Conservation (phyloP, 2,329 filamentous ascomycete species). For the Paramyrothecium sp. region DNA sequence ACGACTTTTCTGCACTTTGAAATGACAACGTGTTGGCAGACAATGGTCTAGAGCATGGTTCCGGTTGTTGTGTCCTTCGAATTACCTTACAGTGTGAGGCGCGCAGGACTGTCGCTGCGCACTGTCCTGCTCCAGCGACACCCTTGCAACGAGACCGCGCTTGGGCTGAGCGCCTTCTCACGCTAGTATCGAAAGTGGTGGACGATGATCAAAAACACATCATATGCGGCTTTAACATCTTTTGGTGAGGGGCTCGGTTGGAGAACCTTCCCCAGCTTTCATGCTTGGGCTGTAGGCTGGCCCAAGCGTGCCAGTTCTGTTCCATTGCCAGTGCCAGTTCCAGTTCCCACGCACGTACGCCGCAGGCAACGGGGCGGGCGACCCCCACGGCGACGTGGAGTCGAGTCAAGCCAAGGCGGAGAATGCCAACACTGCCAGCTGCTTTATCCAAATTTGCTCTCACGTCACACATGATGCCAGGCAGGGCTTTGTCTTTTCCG, state of each 20-base stretch:
- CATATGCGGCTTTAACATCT: not conserved
- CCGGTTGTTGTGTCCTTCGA: no score
- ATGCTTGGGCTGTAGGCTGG: not conserved
- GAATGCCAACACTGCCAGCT: not conserved
- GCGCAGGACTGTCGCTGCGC: not conserved
- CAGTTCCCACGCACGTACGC: no score
- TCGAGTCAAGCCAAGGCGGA: not conserved
- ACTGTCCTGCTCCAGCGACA: not conserved
- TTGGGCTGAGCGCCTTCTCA: not conserved
- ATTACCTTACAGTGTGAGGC: no score
- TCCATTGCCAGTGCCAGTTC: no score
- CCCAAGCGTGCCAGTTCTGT: not conserved
- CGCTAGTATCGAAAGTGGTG: not conserved
- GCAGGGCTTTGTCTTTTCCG: no score
- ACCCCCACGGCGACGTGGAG: not conserved
- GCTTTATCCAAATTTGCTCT: not conserved
- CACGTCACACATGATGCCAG: not conserved
- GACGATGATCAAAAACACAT: not conserved
- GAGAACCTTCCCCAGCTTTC: not conserved
- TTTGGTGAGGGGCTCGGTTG: not conserved
- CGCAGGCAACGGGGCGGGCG: not conserved
- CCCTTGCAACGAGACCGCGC: not conserved
- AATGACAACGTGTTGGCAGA: no score
- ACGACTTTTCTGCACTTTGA: no score
- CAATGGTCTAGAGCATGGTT: no score